Conservation (phyloP, 1,284 basidiomycete genomes). For the Salmacisia buchloeana region DNA sequence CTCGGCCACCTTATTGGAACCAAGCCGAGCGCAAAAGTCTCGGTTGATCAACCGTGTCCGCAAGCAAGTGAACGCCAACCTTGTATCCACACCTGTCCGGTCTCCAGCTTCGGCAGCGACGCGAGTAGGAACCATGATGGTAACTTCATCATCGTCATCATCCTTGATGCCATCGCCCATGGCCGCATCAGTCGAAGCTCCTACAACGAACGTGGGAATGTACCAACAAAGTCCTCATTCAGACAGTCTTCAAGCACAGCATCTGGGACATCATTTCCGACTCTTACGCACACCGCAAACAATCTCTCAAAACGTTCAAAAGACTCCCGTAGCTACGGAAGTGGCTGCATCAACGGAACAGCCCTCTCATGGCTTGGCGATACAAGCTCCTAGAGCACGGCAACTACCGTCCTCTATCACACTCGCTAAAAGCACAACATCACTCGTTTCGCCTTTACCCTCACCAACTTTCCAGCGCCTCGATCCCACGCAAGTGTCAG, state of each 20-base stretch:
- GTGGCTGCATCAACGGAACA: too few relatives aligned
- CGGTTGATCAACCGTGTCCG: conserved; percentile 31
- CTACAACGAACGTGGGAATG: neutral
- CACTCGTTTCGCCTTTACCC: neutral
- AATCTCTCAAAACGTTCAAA: too few relatives aligned
- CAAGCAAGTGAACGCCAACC: conserved; percentile 31
- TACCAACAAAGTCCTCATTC: conserved; percentile 1
- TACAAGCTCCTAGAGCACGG: too few relatives aligned
- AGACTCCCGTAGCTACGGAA: too few relatives aligned
- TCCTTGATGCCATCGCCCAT: neutral
- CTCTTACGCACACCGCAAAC: neutral
- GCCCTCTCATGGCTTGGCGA: too few relatives aligned
- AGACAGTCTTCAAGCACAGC: neutral
- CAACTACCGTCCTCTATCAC: too few relatives aligned
- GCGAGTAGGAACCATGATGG: neutral
- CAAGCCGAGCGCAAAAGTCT: conserved; percentile 30
- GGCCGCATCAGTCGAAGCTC: neutral
- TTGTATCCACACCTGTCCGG: conserved; percentile 21
- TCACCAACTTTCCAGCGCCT: conserved; percentile 6
- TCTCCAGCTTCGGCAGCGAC: neutral
- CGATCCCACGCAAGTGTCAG: conserved; percentile 3
- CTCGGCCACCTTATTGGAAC: conserved; percentile 36
- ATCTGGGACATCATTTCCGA: neutral
- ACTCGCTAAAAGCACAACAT: neutral
- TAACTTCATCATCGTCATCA: neutral